Base-by-base conservation (phyloP, 257 asterid genomes). In the Verbena officinalis region DNA sequence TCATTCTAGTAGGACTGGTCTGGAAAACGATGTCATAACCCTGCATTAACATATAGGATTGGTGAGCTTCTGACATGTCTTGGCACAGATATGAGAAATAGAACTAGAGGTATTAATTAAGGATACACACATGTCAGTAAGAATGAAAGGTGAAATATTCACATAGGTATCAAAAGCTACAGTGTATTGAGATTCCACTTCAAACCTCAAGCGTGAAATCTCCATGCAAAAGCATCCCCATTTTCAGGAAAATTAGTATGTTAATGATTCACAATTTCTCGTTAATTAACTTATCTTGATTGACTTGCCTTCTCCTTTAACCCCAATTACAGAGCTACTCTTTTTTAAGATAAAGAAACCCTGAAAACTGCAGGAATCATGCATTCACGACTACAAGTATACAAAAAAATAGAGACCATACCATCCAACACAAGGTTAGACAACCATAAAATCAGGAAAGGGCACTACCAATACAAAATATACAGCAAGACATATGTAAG, bases 11-110 rank as follows among this genome's bases (percentile, higher is more conserved):
- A 17, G 91, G 58, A 72, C 73, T 83, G 42, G 76, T 67, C 74
- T 64, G 89, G 65, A 74, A 74, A 54, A 69, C 31, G 63, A 75
- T 36, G 62, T 73, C 87, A 75, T 63, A 69, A 7, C 91, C 90
- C 99, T 93, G 89, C 78, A 83, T 58, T 31, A n/a, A 72, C 44
- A 71, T 16, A 75, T 13, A 71, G 1, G 15, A 64, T 38, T 55
- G 34, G 55, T 49, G 54, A 76, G 57, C 21, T 46, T 11, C 45
- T 17, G 55, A 22, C 62, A 52, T 30, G 24, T 39, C 54, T 20
- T 4, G 31, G 69, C 40, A 40, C 72, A 48, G 6, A 27, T 2
- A 10, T 13, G 10, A 30, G 43, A 36, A 27, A 64, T 24, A 39
- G 50, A 17, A 59, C 17, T 50, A 36, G 44, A 58, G 33, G 17